phyloP scores from a whole-genome alignment of 495 filamentous ascomycete genomes.

The Penicillium malachiteum region DNA sequence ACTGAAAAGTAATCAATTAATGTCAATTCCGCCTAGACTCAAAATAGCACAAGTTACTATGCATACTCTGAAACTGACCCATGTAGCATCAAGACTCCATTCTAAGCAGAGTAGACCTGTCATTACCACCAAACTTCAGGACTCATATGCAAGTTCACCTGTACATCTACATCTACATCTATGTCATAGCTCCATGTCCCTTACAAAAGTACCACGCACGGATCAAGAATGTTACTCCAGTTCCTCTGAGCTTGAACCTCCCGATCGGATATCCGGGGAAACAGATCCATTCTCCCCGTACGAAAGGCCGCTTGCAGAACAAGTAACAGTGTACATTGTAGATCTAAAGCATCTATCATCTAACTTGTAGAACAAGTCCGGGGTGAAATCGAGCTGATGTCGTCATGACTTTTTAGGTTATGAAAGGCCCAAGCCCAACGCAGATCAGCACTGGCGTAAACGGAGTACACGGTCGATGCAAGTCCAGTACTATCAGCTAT shows the following conservation, averaged over 20 bases:
- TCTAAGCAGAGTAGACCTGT: too few species aligned
- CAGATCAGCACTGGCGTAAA: too few species aligned
- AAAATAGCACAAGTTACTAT: too few species aligned
- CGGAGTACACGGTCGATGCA: too few species aligned
- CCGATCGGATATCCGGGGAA: constrained; percentile 11
- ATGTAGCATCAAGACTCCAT: too few species aligned
- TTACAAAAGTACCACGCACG: constrained; percentile 1
- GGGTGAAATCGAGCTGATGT: background rate
- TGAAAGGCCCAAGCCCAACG: background rate
- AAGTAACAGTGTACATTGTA: too few species aligned
- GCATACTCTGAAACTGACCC: too few species aligned
- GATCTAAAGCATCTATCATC: background rate
- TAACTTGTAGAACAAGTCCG: background rate
- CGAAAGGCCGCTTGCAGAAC: background rate
- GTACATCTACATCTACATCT: background rate
- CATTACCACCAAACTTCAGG: background rate
- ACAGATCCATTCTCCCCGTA: background rate
- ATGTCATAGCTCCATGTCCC: background rate
- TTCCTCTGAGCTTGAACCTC: background rate
- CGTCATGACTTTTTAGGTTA: background rate
- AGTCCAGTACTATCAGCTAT: background rate
- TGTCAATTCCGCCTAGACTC: too few species aligned
- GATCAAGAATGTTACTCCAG: constrained; percentile 1
- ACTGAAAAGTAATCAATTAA: too few species aligned
- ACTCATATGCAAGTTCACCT: background rate